Evolutionary conservation across 768 basidiomycete species (phyloP).

Genomic region (Xerocomus potaroensis): DNA sequence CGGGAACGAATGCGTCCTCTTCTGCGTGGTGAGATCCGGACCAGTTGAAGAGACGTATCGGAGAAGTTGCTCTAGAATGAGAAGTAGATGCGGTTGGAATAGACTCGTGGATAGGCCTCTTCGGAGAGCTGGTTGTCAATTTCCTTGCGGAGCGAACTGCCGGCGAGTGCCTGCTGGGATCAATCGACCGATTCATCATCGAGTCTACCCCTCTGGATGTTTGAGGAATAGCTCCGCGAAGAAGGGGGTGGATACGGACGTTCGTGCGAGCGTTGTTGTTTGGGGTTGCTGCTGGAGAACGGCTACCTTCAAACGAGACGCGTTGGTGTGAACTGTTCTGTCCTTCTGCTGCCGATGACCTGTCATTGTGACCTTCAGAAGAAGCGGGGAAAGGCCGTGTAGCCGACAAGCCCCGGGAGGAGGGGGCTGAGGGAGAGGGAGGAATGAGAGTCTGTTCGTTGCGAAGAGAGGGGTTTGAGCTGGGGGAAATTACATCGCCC

Average conservation of each 20-base stretch:
- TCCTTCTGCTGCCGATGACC: slow-evolving; percentile 32
- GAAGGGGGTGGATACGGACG: slow-evolving; percentile 30
- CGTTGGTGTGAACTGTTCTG: slow-evolving; percentile 47
- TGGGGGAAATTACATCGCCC: slow-evolving; percentile 32
- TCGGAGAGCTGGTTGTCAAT: slow-evolving; percentile 6
- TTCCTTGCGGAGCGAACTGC: slow-evolving; percentile 6
- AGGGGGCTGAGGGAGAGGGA: slow-evolving; percentile 39
- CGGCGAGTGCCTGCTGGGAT: slow-evolving; percentile 8
- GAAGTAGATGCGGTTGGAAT: slow-evolving; percentile 28
- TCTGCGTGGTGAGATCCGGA: slow-evolving; percentile 47
- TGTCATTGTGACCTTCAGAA: slow-evolving; percentile 11
- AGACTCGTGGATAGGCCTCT: slow-evolving; percentile 25
- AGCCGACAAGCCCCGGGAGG: slow-evolving; percentile 28
- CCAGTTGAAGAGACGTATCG: slow-evolving; percentile 56
- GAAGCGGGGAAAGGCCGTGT: slow-evolving; percentile 19
- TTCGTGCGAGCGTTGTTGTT: slow-evolving; percentile 28
- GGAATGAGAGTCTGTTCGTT: slow-evolving; percentile 35
- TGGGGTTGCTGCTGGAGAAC: slow-evolving; percentile 33
- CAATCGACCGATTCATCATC: slow-evolving; percentile 7
- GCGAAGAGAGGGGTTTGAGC: slow-evolving; percentile 33
- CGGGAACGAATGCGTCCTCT: slow-evolving; percentile 54
- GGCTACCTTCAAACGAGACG: slow-evolving; percentile 48
- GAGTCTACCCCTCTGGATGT: slow-evolving; percentile 10
- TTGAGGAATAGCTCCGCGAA: slow-evolving; percentile 13
- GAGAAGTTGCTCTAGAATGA: slow-evolving; percentile 47